phyloP scores from a whole-genome alignment of 2,329 filamentous ascomycete genomes.

The Pleomassaria siparia region DNA sequence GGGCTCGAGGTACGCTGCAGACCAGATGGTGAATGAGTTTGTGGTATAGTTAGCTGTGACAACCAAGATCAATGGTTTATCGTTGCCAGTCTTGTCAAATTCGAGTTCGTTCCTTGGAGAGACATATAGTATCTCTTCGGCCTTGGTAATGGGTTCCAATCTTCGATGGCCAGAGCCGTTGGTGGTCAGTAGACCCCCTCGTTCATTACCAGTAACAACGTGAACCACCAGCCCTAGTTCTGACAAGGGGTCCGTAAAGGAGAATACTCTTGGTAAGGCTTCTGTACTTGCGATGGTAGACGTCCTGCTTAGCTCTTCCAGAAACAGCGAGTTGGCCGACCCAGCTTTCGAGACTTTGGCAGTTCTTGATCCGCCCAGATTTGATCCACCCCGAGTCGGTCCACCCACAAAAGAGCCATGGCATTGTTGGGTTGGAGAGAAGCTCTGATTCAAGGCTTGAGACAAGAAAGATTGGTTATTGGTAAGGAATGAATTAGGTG shows the following conservation, averaged over 20 bases:
- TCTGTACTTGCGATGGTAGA: slow-evolving; percentile 32
- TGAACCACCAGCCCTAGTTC: slow-evolving; percentile 80
- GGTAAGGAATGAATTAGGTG: slow-evolving; percentile 80
- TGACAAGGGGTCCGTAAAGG: slow-evolving; percentile 79
- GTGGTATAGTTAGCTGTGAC: slow-evolving; percentile 79
- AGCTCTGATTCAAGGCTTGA: slow-evolving; percentile 54
- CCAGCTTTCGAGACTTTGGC: slow-evolving; percentile 24
- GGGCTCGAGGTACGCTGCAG: slow-evolving; percentile 72
- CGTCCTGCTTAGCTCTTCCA: slow-evolving; percentile 34
- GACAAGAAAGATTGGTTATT: slow-evolving; percentile 48
- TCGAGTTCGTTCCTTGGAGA: slow-evolving; percentile 64
- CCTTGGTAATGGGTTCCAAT: slow-evolving; percentile 67
- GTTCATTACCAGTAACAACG: slow-evolving; percentile 30
- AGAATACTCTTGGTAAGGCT: slow-evolving; percentile 75
- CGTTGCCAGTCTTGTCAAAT: slow-evolving; percentile 48
- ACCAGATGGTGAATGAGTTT: slow-evolving; percentile 82
- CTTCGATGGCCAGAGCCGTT: slow-evolving; percentile 36
- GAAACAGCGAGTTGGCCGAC: slow-evolving; percentile 25
- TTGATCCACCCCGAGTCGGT: no score
- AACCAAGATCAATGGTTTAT: slow-evolving; percentile 64
- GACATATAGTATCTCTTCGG: slow-evolving; percentile 83
- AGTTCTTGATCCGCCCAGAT: slow-evolving; percentile 23
- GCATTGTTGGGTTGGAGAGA: slow-evolving; percentile 33
- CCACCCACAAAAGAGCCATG: slow-evolving; percentile 31
- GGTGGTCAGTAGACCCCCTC: slow-evolving; percentile 29